Evolutionary conservation across 352 stramenopile species (phyloP).

Genomic region (Pythium insidiosum): DNA sequence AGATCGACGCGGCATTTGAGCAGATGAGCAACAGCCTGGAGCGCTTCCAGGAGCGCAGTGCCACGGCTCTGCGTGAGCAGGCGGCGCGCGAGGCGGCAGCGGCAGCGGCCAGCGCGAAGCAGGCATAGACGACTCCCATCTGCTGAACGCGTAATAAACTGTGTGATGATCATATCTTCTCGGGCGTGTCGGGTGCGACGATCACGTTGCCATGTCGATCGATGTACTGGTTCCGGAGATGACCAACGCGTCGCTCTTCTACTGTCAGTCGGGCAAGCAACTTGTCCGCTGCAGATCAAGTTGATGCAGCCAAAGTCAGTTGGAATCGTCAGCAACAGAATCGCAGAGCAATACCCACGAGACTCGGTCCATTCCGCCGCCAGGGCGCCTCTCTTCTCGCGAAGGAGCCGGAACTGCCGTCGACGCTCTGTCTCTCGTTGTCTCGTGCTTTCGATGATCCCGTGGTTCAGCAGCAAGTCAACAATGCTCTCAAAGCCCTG

Average conservation of each 20-base stretch:
- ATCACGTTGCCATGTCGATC: conserved; percentile 43
- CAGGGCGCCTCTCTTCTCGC: conserved; percentile 30
- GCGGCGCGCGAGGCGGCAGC: conserved; percentile 50
- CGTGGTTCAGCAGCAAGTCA: conserved; percentile 29
- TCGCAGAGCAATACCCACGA: conserved; percentile 22
- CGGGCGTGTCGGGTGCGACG: conserved; percentile 24
- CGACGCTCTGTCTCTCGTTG: conserved; percentile 20
- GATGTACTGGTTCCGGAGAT: conserved; percentile 55
- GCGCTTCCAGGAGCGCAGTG: conserved; percentile 72
- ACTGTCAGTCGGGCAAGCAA: conserved; percentile 35
- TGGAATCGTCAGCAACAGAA: too few species aligned
- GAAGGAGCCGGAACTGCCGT: conserved; percentile 19
- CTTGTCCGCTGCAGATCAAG: conserved; percentile 26
- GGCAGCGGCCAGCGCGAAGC: conserved; percentile 23
- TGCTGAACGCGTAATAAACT: too few species aligned
- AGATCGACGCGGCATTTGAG: conserved; percentile 70
- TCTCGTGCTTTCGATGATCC: conserved; percentile 26
- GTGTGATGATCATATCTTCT: too few species aligned
- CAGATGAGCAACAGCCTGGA: conserved; percentile 70
- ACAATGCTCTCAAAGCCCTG: conserved; percentile 20
- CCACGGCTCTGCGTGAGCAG: conserved; percentile 63
- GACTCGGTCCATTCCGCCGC: conserved; percentile 41
- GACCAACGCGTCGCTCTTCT: conserved; percentile 35
- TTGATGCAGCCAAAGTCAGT: not conserved
- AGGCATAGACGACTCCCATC: too few species aligned